Percentiles rank a stretch among this genome's conserved stretches.
Conservation (phyloP, 108 stramenopile species). For the Cyclotella cryptica region DNA sequence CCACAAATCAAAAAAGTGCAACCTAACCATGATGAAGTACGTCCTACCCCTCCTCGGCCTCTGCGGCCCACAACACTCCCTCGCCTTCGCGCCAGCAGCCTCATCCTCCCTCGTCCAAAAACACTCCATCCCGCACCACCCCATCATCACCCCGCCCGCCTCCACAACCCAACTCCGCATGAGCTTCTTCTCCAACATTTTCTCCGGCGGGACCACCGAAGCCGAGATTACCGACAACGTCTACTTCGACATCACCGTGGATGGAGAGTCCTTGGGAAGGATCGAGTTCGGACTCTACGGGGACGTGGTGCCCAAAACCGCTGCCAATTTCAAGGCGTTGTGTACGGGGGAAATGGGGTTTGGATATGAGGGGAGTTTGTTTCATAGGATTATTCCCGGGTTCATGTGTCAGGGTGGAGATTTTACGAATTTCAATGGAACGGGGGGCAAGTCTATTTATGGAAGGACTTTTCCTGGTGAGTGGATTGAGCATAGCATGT, state of each 20-base stretch:
- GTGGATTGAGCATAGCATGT: conserved; percentile 68
- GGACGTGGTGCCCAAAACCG: conserved; percentile 88
- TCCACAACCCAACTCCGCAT: conserved; percentile 24
- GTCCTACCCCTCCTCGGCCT: conserved; percentile 25
- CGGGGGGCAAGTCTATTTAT: conserved; percentile 91
- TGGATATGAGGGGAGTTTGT: conserved; percentile 86
- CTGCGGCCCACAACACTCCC: conserved; percentile 11
- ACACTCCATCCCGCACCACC: background rate
- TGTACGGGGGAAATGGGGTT: conserved; percentile 90
- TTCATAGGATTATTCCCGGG: conserved; percentile 90
- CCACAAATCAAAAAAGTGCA: background rate
- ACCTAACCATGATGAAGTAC: conserved; percentile 15
- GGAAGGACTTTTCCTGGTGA: conserved; percentile 84
- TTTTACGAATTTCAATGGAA: conserved; percentile 88
- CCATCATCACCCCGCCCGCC: background rate
- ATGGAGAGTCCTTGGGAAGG: conserved; percentile 74
- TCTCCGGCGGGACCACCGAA: conserved; percentile 58
- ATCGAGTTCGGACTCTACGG: conserved; percentile 94
- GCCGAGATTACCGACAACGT: conserved; percentile 90
- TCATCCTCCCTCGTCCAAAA: background rate
- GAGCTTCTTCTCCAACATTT: conserved; percentile 48
- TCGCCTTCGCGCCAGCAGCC: conserved; percentile 21
- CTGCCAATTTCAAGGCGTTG: conserved; percentile 83
- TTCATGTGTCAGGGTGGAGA: conserved; percentile 95
- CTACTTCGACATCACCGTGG: conserved; percentile 90